A percentile compares a stretch with the other conserved stretches of the same genome.
Evolutionary conservation across 495 filamentous ascomycete genomes (phyloP).

Genomic region (Talaromyces trachyspermus): DNA sequence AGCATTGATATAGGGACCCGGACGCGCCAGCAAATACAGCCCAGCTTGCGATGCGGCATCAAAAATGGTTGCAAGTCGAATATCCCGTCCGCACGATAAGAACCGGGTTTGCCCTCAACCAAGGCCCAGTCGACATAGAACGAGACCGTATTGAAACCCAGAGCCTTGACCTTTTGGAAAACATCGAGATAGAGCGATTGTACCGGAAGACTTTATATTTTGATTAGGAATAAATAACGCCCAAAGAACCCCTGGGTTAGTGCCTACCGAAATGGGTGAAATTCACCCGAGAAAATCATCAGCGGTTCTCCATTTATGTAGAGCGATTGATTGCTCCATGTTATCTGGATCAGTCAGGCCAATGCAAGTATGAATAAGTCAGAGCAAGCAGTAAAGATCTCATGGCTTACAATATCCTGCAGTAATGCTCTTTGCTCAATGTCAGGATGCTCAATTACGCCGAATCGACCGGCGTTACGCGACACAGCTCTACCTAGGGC

Average conservation of each 20-base stretch:
- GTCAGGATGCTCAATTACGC: constrained; percentile 13
- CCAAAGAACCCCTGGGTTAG: neutral
- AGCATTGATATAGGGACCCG: constrained; percentile 62
- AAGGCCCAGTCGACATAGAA: constrained; percentile 74
- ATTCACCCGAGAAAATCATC: constrained; percentile 66
- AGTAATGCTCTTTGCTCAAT: constrained; percentile 12
- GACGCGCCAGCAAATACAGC: constrained; percentile 67
- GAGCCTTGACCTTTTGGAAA: constrained; percentile 70
- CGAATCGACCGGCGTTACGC: constrained; percentile 29
- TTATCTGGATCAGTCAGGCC: constrained; percentile 34
- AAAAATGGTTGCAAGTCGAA: constrained; percentile 65
- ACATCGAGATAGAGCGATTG: constrained; percentile 64
- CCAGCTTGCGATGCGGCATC: constrained; percentile 59
- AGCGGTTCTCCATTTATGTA: constrained; percentile 64
- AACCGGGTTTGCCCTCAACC: constrained; percentile 61
- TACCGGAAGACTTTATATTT: constrained; percentile 57
- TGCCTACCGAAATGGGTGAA: constrained; percentile 57
- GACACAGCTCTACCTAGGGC: constrained; percentile 29
- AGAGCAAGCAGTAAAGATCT: neutral
- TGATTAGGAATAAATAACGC: constrained; percentile 12
- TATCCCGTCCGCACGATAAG: constrained; percentile 60
- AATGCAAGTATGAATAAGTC: neutral
- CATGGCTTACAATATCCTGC: constrained; percentile 20
- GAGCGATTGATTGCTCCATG: constrained; percentile 68
- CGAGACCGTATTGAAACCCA: constrained; percentile 65